Conservation (phyloP, 2,329 filamentous ascomycete species). For the Fusarium armeniacum region DNA sequence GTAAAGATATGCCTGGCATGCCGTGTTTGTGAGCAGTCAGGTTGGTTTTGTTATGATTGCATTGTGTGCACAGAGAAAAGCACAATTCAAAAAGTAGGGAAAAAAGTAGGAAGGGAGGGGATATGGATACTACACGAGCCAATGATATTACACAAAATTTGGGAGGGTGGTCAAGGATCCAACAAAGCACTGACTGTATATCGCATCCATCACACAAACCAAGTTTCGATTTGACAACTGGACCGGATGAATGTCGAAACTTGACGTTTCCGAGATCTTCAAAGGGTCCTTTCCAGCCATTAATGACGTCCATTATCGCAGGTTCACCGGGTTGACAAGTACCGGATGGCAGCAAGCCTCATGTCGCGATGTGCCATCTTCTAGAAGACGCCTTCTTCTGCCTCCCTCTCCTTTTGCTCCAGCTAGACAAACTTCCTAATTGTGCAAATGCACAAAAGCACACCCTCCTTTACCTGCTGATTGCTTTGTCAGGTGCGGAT, state of each 20-base stretch:
- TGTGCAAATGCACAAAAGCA: slow-evolving; percentile 26
- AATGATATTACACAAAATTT: slow-evolving; percentile 2
- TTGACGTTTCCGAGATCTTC: slow-evolving; percentile 11
- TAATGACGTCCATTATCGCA: neutral
- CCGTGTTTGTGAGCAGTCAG: neutral
- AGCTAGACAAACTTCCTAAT: neutral
- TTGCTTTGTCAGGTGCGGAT: slow-evolving; percentile 4
- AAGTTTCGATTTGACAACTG: slow-evolving; percentile 4
- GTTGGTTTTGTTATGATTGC: neutral
- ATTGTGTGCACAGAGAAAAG: slow-evolving; percentile 14
- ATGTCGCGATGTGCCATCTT: neutral
- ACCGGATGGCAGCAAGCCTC: slow-evolving; percentile 11
- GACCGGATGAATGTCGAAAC: slow-evolving; percentile 20
- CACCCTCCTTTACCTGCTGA: slow-evolving; percentile 1
- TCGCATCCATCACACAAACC: neutral
- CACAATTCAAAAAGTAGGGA: slow-evolving; percentile 1
- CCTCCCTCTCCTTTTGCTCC: slow-evolving; percentile 2
- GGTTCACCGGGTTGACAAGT: neutral
- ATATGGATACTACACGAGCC: neutral
- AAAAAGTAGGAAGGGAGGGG: neutral
- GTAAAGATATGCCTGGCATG: slow-evolving; percentile 9
- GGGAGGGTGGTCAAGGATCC: neutral
- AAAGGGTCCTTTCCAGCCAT: slow-evolving; percentile 18
- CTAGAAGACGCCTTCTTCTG: neutral
- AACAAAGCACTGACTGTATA: slow-evolving; percentile 15